phyloP scores from a whole-genome alignment of 1,139 yeast genomes.

The Meyerozyma athensensis region DNA sequence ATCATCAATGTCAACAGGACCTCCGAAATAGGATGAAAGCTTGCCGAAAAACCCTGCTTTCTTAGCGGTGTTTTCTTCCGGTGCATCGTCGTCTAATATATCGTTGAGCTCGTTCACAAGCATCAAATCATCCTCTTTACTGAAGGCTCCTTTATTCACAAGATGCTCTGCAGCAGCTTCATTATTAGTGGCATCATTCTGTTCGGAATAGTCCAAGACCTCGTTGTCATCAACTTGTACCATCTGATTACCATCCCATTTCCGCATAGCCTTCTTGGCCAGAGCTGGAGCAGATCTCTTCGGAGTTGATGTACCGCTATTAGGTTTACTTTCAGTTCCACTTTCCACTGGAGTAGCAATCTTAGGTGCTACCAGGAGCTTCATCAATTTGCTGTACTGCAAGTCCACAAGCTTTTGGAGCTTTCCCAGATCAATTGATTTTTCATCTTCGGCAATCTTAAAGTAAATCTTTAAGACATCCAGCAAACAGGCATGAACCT shows the following conservation, averaged over 20 bases:
- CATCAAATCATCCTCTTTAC: conserved; percentile 36
- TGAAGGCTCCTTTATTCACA: conserved; percentile 32
- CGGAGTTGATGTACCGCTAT: conserved; percentile 16
- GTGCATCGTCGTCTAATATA: conserved; percentile 33
- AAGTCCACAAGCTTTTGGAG: conserved; percentile 33
- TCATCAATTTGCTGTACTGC: conserved; percentile 37
- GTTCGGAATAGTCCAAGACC: conserved; percentile 33
- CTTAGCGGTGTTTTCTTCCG: conserved; percentile 16
- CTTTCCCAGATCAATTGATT: conserved; percentile 12
- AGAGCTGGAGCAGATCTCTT: conserved; percentile 10
- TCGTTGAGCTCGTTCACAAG: conserved; percentile 41
- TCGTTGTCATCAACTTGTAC: conserved; percentile 21
- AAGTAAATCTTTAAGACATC: conserved; percentile 33
- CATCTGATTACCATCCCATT: conserved; percentile 41
- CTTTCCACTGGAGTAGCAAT: background rate
- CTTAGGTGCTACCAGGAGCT: conserved; percentile 18
- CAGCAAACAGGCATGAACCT: conserved; percentile 28
- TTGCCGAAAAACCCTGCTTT: conserved; percentile 30
- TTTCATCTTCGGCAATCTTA: conserved; percentile 24
- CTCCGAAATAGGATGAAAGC: conserved; percentile 37
- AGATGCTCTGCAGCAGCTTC: conserved; percentile 42
- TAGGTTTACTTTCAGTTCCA: conserved; percentile 4
- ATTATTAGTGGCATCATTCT: conserved; percentile 24
- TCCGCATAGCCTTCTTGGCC: conserved; percentile 36
- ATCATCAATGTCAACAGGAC: conserved; percentile 32